Conservation (phyloP, 1,284 basidiomycete genomes). For the Marasmius tenuissimus region DNA sequence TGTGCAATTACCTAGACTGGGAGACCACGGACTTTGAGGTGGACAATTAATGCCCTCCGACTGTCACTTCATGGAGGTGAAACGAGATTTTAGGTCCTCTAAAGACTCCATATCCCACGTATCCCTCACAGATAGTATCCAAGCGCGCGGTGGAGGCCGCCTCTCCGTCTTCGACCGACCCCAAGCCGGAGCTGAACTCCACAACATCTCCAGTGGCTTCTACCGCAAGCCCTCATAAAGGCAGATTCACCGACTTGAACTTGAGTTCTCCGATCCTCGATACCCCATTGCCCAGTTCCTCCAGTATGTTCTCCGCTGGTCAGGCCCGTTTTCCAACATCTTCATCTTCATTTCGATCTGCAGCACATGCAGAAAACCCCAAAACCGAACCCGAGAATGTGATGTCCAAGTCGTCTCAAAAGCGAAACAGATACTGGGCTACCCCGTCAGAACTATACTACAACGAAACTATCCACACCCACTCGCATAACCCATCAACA, state of each 20-base stretch:
- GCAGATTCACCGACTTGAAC: constrained; percentile 12
- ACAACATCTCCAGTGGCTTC: constrained; percentile 49
- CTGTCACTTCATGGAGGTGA: constrained; percentile 66
- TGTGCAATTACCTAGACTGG: constrained; percentile 93
- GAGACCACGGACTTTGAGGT: constrained; percentile 82
- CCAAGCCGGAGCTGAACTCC: constrained; percentile 51
- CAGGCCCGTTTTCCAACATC: constrained; percentile 26
- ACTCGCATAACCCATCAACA: background rate
- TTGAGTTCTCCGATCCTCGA: constrained; percentile 16
- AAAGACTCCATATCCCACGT: constrained; percentile 56
- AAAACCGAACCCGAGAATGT: too few relatives aligned
- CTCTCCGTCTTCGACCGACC: constrained; percentile 41
- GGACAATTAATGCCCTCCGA: constrained; percentile 62
- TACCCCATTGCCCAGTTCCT: constrained; percentile 26
- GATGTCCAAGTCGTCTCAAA: too few relatives aligned
- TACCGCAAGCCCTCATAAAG: constrained; percentile 34
- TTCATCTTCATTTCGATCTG: too few relatives aligned
- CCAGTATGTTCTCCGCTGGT: constrained; percentile 53
- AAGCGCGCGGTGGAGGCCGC: constrained; percentile 45
- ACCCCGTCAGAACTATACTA: background rate
- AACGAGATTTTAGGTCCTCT: constrained; percentile 57
- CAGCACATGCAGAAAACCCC: too few relatives aligned
- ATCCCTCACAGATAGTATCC: constrained; percentile 57
- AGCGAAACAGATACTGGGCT: too few relatives aligned
- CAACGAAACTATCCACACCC: background rate